These are phyloP conservation scores for Durotheca rogersii DNA, from an alignment of 495 filamentous ascomycete species.

Conservation along the genomic window DNA sequence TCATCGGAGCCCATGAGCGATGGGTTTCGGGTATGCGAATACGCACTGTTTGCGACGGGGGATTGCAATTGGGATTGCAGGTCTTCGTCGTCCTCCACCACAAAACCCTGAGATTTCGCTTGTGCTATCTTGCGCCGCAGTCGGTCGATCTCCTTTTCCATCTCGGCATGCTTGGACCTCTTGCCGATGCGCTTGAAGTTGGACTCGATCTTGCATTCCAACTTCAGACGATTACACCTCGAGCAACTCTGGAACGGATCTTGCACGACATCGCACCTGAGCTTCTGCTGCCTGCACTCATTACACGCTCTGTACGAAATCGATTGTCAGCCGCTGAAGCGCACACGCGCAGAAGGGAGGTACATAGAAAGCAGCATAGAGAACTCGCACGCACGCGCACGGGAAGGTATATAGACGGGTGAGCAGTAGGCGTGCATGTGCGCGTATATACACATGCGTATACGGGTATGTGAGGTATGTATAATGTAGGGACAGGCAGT, in stretches of 20 bases:
- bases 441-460: too few species aligned
- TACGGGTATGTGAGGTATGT: not conserved
- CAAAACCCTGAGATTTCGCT: slow-evolving; percentile 52
- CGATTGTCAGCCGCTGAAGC: not conserved
- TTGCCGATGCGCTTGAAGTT: slow-evolving; percentile 94
- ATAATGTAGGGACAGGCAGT: not conserved
- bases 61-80: slow-evolving; percentile 56
- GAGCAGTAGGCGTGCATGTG: too few species aligned
- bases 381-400: too few species aligned
- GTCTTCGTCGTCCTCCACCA: slow-evolving; percentile 53
- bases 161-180: slow-evolving; percentile 85
- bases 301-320: slow-evolving; percentile 66
- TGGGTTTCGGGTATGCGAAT: slow-evolving; percentile 55
- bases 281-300: slow-evolving; percentile 94
- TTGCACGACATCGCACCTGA: slow-evolving; percentile 86
- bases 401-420: too few species aligned
- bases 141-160: slow-evolving; percentile 80
- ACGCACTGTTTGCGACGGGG: slow-evolving; percentile 56
- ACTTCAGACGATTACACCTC: slow-evolving; percentile 79
- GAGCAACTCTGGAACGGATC: slow-evolving; percentile 80
- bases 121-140: slow-evolving; percentile 48
- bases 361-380: not conserved
- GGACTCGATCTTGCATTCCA: slow-evolving; percentile 88
- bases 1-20: slow-evolving; percentile 79
- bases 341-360: not conserved